phyloP scores from a whole-genome alignment of 2,329 filamentous ascomycete genomes.

The Nigrospora sphaerica region DNA sequence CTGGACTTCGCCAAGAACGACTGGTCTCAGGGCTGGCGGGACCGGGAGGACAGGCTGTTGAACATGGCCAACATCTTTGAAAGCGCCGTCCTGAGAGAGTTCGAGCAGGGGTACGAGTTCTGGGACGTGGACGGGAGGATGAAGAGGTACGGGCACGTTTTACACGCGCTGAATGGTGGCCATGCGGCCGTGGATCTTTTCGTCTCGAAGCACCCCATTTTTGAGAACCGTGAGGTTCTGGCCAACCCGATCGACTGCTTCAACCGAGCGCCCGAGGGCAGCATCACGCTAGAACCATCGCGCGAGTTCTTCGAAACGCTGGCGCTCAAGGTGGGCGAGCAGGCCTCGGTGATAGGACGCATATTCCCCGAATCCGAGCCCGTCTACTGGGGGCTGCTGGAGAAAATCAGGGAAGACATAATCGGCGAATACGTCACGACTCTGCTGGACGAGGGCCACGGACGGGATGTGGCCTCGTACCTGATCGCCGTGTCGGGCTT shows the following conservation, averaged over 20 bases:
- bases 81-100: constrained; percentile 82
- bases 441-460: constrained; percentile 81
- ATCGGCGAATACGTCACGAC: constrained; percentile 80
- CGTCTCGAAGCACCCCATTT: constrained; percentile 80
- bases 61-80: constrained; percentile 80
- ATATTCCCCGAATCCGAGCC: constrained; percentile 69
- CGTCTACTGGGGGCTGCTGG: constrained; percentile 72
- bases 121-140: constrained; percentile 86
- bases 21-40: constrained; percentile 64
- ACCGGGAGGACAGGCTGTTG: constrained; percentile 64
- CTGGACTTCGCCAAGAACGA: constrained; percentile 75
- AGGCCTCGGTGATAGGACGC: constrained; percentile 69
- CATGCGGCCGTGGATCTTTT: constrained; percentile 75
- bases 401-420: constrained; percentile 77
- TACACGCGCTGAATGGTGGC: constrained; percentile 76
- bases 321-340: constrained; percentile 71
- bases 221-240: constrained; percentile 64
- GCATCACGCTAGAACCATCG: constrained; percentile 72
- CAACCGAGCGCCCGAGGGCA: constrained; percentile 56
- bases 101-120: constrained; percentile 84
- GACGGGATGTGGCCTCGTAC: constrained; percentile 67
- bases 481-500: constrained; percentile 80
- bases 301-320: constrained; percentile 73
- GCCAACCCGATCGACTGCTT: constrained; percentile 78
- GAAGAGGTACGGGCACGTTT: constrained; percentile 80